Percentiles rank a stretch among this genome's conserved stretches.
These are phyloP conservation scores for Gastrolobium villosum DNA, from an alignment of 306 rosid genomes.

Conservation along the genomic window DNA sequence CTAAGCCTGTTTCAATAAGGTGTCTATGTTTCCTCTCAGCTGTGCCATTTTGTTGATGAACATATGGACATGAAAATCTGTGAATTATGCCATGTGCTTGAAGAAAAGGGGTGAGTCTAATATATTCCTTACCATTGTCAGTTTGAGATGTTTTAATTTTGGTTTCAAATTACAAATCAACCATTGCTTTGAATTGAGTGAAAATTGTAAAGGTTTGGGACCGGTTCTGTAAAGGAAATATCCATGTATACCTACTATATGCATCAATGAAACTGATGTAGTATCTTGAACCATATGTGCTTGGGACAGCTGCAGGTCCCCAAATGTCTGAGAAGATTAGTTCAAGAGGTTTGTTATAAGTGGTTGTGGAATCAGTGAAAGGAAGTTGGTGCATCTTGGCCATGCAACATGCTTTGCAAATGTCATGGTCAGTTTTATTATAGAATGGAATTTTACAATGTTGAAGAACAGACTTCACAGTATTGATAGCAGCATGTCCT, in stretches of 20 bases:
- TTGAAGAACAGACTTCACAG: too few species aligned
- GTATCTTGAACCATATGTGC: background rate
- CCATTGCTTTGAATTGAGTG: background rate
- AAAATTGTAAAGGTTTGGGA: background rate
- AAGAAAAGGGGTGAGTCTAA: background rate
- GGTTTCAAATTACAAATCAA: too few species aligned
- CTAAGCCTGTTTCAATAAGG: background rate
- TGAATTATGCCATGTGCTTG: background rate
- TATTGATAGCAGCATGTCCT: too few species aligned
- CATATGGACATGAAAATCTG: background rate
- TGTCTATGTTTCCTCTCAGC: background rate
- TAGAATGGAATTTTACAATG: too few species aligned
- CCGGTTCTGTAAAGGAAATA: background rate
- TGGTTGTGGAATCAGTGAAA: fast-evolving
- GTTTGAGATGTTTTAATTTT: background rate
- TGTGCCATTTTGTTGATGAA: background rate
- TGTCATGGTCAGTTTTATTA: background rate
- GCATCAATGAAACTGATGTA: background rate
- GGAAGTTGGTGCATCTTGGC: background rate
- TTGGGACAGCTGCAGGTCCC: background rate
- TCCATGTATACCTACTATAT: background rate
- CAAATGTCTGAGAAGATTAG: background rate
- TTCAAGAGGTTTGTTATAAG: background rate
- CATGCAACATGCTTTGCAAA: background rate
- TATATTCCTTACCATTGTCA: background rate